Conservation (phyloP, 164 flowering plant genomes). For the Stephania yunnanensis region DNA sequence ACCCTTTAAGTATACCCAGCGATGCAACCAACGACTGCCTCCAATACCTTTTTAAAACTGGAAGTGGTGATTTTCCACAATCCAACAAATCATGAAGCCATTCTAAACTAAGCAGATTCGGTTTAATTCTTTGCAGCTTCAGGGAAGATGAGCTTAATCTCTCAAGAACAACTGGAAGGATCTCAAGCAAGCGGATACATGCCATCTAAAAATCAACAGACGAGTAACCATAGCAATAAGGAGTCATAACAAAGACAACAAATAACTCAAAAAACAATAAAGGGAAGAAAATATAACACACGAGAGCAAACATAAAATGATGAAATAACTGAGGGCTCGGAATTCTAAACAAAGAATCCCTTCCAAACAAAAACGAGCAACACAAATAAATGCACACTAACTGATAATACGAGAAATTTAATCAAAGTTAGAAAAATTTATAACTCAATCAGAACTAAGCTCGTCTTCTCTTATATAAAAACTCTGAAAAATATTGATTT, state of each 20-base stretch:
- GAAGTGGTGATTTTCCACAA: slow-evolving; percentile 77
- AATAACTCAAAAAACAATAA: not conserved
- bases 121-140: slow-evolving; percentile 17
- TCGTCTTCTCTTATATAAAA: too few species aligned
- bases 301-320: not conserved
- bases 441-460: too few species aligned
- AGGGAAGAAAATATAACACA: not conserved
- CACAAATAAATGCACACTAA: not conserved
- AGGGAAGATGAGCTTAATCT: slow-evolving; percentile 27
- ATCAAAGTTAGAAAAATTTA: too few species aligned
- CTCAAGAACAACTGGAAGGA: slow-evolving; percentile 61
- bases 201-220: slow-evolving; percentile 58
- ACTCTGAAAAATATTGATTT: too few species aligned
- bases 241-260: not conserved
- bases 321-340: not conserved
- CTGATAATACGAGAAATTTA: not conserved
- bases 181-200: slow-evolving; percentile 82
- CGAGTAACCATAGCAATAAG: not conserved
- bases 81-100: slow-evolving; percentile 83
- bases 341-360: not conserved
- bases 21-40: slow-evolving; percentile 46
- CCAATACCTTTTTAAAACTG: slow-evolving; percentile 67
- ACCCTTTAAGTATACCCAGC: slow-evolving; percentile 39
- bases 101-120: slow-evolving; percentile 23
- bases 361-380: not conserved